Conservation (phyloP, 2,329 filamentous ascomycete species). For the Neofusicoccum kwambonambiense region DNA sequence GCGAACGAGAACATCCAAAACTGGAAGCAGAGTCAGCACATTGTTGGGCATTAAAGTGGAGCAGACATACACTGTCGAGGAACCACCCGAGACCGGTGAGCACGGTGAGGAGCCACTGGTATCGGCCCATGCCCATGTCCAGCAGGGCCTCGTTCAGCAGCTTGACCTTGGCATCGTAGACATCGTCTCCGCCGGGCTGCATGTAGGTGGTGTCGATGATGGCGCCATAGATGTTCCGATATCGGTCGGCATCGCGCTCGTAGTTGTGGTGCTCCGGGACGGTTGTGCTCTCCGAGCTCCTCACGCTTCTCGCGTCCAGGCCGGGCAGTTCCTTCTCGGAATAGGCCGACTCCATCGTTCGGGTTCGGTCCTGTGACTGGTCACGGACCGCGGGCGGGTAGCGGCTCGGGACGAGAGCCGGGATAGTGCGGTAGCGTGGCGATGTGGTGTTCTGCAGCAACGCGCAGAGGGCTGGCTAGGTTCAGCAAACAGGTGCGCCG, state of each 20-base stretch:
- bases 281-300: neutral
- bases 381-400: neutral
- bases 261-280: neutral
- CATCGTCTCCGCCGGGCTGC: slow-evolving; percentile 15
- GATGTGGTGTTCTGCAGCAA: neutral
- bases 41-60: neutral
- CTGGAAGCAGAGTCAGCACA: neutral
- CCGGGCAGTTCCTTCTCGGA: neutral
- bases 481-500: neutral
- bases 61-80: slow-evolving; percentile 17
- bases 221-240: slow-evolving; percentile 9
- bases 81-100: slow-evolving; percentile 22
- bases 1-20: slow-evolving; percentile 16
- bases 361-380: neutral
- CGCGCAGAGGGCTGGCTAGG: neutral
- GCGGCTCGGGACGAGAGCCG: neutral
- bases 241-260: slow-evolving; percentile 3
- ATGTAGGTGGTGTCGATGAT: neutral
- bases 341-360: neutral
- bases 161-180: slow-evolving; percentile 20
- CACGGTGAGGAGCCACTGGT: slow-evolving; percentile 19
- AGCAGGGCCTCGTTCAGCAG: slow-evolving; percentile 21
- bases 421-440: neutral
- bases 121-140: slow-evolving; percentile 22
- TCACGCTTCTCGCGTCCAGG: neutral